Conservation (phyloP, 164 flowering plant genomes). For the Tetracentron sinense region DNA sequence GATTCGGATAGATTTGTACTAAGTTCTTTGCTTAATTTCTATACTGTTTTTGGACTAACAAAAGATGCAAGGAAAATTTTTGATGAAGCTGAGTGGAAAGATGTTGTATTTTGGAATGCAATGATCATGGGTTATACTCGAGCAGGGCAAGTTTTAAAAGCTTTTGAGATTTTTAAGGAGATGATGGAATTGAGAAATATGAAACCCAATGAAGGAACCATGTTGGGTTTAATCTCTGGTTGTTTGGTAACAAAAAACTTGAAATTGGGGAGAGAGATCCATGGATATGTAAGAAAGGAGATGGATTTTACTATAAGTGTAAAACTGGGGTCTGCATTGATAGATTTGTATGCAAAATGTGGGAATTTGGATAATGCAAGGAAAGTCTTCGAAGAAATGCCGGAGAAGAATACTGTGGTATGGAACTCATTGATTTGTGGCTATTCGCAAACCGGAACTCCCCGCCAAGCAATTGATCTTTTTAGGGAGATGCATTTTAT, state of each 20-base stretch:
- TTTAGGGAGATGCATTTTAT: conserved; percentile 13
- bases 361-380: too few species aligned
- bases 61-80: conserved; percentile 12
- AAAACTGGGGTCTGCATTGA: conserved; percentile 12
- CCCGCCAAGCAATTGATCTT: conserved; percentile 4
- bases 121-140: conserved; percentile 16
- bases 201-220: conserved; percentile 17
- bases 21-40: conserved; percentile 18
- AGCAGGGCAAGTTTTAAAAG: conserved; percentile 2
- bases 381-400: too few species aligned
- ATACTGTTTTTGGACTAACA: conserved; percentile 11
- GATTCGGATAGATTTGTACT: conserved; percentile 12
- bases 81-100: conserved; percentile 11
- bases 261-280: conserved; percentile 8
- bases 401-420: conserved; percentile 8
- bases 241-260: conserved; percentile 7
- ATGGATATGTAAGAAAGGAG: conserved; percentile 9
- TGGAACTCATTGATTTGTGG: conserved; percentile 22
- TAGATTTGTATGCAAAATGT: conserved; percentile 18
- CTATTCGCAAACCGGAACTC: conserved; percentile 10
- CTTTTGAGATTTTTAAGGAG: conserved; percentile 11
- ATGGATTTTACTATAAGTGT: background rate
- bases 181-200: conserved; percentile 8
- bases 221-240: conserved; percentile 12
- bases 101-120: conserved; percentile 18